Percentiles rank a stretch among this genome's conserved stretches.
phyloP scores from a whole-genome alignment of 345 rosid genomes.

The Corymbia maculata region DNA sequence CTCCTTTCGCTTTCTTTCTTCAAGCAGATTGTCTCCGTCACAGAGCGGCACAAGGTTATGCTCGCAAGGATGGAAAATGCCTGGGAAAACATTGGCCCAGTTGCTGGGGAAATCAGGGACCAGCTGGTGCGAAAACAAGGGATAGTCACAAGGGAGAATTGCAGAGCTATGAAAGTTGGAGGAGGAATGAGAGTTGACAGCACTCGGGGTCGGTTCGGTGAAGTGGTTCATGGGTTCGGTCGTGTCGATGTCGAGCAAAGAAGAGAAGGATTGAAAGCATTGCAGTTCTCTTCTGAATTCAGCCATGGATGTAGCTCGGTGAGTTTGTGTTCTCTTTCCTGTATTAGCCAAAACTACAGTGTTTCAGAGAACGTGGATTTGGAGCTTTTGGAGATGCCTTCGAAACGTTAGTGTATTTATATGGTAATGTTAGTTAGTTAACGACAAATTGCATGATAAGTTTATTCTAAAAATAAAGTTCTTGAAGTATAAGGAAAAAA shows the following conservation, averaged over 20 bases:
- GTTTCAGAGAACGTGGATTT: not conserved
- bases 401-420: not conserved
- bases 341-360: not conserved
- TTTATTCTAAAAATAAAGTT: not conserved
- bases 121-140: not conserved
- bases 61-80: not conserved
- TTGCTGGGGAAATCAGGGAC: not conserved
- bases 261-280: slow-evolving; percentile 13
- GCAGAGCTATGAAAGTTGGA: slow-evolving; percentile 12
- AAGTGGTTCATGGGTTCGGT: slow-evolving; percentile 23
- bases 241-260: slow-evolving; percentile 19
- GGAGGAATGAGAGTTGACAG: slow-evolving; percentile 4
- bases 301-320: slow-evolving; percentile 15
- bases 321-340: not conserved
- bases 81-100: not conserved
- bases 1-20: not conserved
- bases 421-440: not conserved
- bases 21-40: not conserved
- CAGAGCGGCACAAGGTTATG: not conserved
- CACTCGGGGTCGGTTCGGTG: slow-evolving; percentile 14
- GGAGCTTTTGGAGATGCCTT: not conserved
- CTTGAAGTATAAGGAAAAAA: not conserved
- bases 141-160: not conserved
- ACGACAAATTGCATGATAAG: not conserved
- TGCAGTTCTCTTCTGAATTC: slow-evolving; percentile 25